Evolutionary conservation across 371 early-diverging fungal species (phyloP), one percentile per base, ranked within the genome.

Genomic region (Haplosporangium sp.): DNA sequence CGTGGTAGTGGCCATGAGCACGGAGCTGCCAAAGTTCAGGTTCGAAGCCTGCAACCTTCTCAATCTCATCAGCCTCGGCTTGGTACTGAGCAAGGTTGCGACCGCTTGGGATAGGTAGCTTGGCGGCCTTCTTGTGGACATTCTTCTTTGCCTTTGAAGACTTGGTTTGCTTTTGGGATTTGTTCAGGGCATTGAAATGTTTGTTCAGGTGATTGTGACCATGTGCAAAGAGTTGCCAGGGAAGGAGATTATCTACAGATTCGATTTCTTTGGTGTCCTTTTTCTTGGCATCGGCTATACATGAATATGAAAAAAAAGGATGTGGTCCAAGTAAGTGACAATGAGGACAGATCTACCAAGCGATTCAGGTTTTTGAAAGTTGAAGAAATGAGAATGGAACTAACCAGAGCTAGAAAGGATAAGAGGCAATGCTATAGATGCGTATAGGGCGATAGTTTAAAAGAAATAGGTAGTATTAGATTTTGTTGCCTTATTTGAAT

Each of bases 11-110:
- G 7, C 74, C 79, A 42, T 79, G 71, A 1, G 79, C 71, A 15
- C 71, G 71, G 35, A 79, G 79, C 20, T 79, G 79, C 79, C 79
- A 79, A 9, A 79, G 65, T 20, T 79, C 79, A 17, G 79, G 79
- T 20, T 74, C 64, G 15, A 67, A 69, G 0, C 45, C 73, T 1
- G 58, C 74, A 53, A 68, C 27, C 1, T 19, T 67, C 7, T 34
- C 61, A 2, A 55, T 47, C 2, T 42, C 34, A 1, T 61, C 47
- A 17, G 61, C 58, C 10, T 63, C 48, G 38, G n/a, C 64, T 19
- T 47, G 63, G 9, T 53, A 60, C 44, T 71, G 72, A 11, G 55
- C 72, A 2, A 72, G 15, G 40, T 67, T 66, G 27, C 61, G 72
- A 35, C 61, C 61, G 19, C n/a, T 39, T 15, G 40, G 37, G 11